Evolutionary conservation across 148 eudicot species (phyloP).

Genomic region (Pharnaceum exiguum): DNA sequence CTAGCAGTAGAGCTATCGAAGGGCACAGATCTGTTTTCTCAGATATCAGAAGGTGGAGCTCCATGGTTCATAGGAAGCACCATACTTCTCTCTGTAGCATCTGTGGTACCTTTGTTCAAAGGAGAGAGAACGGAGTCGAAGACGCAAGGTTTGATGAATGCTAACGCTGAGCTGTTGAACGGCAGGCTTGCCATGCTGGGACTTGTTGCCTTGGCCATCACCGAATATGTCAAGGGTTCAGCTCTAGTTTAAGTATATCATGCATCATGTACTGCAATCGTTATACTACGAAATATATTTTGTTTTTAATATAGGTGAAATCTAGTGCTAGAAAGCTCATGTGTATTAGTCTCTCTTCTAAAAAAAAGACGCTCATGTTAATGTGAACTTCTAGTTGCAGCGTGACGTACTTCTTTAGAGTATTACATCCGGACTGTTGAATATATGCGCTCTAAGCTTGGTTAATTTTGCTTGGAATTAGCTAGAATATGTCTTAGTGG

Average conservation of each 20-base stretch:
- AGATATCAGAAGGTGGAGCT: constrained; percentile 61
- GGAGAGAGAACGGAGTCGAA: constrained; percentile 47
- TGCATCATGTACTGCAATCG: too few relatives aligned
- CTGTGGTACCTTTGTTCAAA: constrained; percentile 50
- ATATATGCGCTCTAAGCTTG: too few relatives aligned
- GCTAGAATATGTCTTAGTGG: too few relatives aligned
- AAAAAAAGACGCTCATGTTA: too few relatives aligned
- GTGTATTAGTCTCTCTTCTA: too few relatives aligned
- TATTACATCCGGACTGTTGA: too few relatives aligned
- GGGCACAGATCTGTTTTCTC: constrained; percentile 60
- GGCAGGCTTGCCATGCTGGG: constrained; percentile 89
- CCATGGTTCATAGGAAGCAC: constrained; percentile 69
- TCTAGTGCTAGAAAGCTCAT: too few relatives aligned
- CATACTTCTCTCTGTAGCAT: constrained; percentile 48
- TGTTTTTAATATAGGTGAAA: too few relatives aligned
- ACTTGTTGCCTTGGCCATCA: constrained; percentile 70
- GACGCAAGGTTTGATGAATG: constrained; percentile 39
- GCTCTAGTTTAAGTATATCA: constrained; percentile 44
- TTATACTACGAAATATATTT: too few relatives aligned
- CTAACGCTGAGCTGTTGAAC: constrained; percentile 79
- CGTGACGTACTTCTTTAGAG: too few relatives aligned
- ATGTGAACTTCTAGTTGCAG: too few relatives aligned
- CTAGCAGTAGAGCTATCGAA: constrained; percentile 53
- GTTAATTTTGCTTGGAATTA: too few relatives aligned
- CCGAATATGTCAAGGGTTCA: constrained; percentile 60